These are phyloP conservation scores for Solanum neorickii DNA, from an alignment of 257 asterid species.

Conservation along the genomic window DNA sequence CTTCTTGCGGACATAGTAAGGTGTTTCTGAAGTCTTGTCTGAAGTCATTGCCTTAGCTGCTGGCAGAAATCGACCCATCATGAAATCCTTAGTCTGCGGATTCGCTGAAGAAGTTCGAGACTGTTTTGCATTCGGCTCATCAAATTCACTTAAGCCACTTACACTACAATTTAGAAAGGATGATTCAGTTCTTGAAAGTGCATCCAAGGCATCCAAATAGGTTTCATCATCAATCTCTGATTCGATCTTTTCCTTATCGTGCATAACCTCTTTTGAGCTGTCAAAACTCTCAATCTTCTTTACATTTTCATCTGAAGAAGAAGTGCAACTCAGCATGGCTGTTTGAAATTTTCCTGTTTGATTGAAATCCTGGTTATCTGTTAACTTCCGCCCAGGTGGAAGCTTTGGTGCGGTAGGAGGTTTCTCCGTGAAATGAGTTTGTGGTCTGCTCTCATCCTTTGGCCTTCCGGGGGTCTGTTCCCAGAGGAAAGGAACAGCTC, in stretches of 20 bases:
- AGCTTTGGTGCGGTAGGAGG: constrained; percentile 50
- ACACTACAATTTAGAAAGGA: constrained; percentile 59
- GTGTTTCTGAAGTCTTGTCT: constrained; percentile 24
- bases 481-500: constrained; percentile 68
- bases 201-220: constrained; percentile 65
- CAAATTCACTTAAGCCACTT: constrained; percentile 55
- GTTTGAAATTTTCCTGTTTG: not conserved
- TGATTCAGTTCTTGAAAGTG: constrained; percentile 63
- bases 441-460: constrained; percentile 24
- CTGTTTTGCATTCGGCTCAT: constrained; percentile 26
- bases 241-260: constrained; percentile 20
- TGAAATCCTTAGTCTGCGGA: constrained; percentile 41
- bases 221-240: constrained; percentile 41
- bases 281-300: constrained; percentile 7
- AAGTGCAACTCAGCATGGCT: not conserved
- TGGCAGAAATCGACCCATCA: constrained; percentile 85
- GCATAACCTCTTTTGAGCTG: constrained; percentile 2
- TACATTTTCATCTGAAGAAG: constrained; percentile 2
- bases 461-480: constrained; percentile 70
- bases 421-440: not conserved
- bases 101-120: constrained; percentile 18
- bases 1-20: constrained; percentile 43
- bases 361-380: constrained; percentile 13
- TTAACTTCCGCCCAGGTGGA: constrained; percentile 46
- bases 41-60: constrained; percentile 88